A percentile compares a stretch with the other conserved stretches of the same genome.
These are phyloP conservation scores for Cercospora beticola DNA, from an alignment of 2,329 filamentous ascomycete genomes.

Conservation along the genomic window DNA sequence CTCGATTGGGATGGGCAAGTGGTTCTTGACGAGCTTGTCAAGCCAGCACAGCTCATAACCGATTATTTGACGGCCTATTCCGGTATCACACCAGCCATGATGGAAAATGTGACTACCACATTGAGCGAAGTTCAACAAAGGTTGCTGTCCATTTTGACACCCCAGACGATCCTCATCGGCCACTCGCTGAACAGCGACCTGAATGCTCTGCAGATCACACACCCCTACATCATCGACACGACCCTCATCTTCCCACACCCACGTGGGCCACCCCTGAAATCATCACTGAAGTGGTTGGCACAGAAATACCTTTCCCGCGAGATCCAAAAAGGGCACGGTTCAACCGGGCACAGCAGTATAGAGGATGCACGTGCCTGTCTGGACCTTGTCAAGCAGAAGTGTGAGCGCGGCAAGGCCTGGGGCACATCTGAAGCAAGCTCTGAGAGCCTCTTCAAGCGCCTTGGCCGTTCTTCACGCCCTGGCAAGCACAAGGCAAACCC, in stretches of 20 bases:
- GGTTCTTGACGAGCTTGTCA: conserved; percentile 86
- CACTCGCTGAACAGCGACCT: conserved; percentile 83
- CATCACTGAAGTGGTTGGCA: conserved; percentile 83
- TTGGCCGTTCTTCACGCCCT: conserved; percentile 52
- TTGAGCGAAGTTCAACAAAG: conserved; percentile 78
- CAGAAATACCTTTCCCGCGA: conserved; percentile 83
- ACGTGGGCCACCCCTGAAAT: conserved; percentile 83
- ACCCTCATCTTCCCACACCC: conserved; percentile 87
- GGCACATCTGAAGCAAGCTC: conserved; percentile 74
- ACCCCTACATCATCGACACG: conserved; percentile 93
- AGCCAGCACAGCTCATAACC: conserved; percentile 80
- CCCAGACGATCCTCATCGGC: conserved; percentile 71
- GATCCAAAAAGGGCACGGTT: conserved; percentile 76
- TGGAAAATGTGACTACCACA: conserved; percentile 79
- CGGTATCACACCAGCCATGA: conserved; percentile 84
- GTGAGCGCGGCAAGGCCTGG: conserved; percentile 86
- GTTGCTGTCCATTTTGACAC: conserved; percentile 67
- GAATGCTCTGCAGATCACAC: conserved; percentile 77
- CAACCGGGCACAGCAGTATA: conserved; percentile 80
- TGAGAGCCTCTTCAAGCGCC: conserved; percentile 86
- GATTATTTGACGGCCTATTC: conserved; percentile 87
- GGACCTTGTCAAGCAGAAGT: conserved; percentile 92
- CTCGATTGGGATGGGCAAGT: conserved; percentile 81
- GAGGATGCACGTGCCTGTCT: conserved; percentile 91
- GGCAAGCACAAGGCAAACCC: conserved; percentile 42